Base-by-base conservation (phyloP, 371 early-diverging fungal species). In the Phascolomyces articulosus region DNA sequence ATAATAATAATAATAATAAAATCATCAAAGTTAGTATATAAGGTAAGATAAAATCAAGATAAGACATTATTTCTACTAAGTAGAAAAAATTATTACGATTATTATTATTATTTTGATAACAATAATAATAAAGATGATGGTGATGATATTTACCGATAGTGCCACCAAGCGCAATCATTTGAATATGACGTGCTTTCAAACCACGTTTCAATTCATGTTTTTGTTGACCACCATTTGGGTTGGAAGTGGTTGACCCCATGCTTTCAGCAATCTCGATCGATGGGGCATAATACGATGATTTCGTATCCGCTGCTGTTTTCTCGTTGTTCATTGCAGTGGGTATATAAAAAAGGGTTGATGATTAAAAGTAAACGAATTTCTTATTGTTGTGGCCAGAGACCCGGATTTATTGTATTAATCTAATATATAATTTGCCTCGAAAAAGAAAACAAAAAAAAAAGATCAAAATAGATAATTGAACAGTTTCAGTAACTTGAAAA, bases 101-200 rank as follows among this genome's bases (percentile, higher is more conserved):
- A n/a, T n/a, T n/a, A n/a, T n/a, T n/a, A n/a, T n/a, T n/a, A n/a
- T n/a, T n/a, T n/a, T n/a, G n/a, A n/a, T n/a, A n/a, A n/a, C n/a
- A n/a, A n/a, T n/a, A n/a, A n/a, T n/a, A n/a, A 55, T 41, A 41
- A 13, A 40, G n/a, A 44, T 38, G 1, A 38, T 26, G 34, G 3
- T 62, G 16, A 23, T n/a, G 15, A 31, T 69, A 44, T 44, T 23
- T 67, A 65, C 88, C 88, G 49, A 87, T 84, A 0, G 86, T 86
- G 16, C 87, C 87, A 44, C 88, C 87, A 18, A 88, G 63, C 16
- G 88, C 79, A 76, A 88, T 88, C 88, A 86, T 88, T 64, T 82
- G 78, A 51, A 79, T 77, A 64, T 86, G 87, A 29, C 87, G 72
- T 29, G 85, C 79, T 58, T 86, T 78, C 2, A 86, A 63, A 20